Evolutionary conservation across 805 yeast species (phyloP).

Genomic region (Candida tallmaniae): DNA sequence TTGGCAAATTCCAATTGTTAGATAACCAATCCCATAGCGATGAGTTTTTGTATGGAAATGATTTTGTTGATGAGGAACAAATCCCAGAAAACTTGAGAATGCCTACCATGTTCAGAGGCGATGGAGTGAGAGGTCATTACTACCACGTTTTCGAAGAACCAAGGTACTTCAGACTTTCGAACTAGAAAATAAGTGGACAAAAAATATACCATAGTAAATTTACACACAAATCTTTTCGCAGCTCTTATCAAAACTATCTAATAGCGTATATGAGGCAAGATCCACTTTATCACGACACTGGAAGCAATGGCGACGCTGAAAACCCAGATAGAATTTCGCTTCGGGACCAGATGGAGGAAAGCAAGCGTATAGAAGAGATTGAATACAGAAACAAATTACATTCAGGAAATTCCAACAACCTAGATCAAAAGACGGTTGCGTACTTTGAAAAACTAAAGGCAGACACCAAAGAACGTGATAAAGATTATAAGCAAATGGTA

Average conservation of each 20-base stretch:
- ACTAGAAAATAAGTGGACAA: neutral
- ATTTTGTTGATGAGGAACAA: constrained; percentile 49
- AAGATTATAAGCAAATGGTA: constrained; percentile 19
- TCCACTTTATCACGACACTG: neutral
- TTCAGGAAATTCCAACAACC: constrained; percentile 34
- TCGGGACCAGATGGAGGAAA: constrained; percentile 38
- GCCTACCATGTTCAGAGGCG: constrained; percentile 78
- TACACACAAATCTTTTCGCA: too few relatives aligned
- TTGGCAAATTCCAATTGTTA: constrained; percentile 79
- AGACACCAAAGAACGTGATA: constrained; percentile 17
- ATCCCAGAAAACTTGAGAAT: constrained; percentile 64
- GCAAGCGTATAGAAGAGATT: constrained; percentile 33
- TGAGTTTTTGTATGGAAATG: constrained; percentile 49
- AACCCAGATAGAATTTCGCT: constrained; percentile 9
- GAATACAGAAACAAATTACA: constrained; percentile 27
- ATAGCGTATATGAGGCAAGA: neutral
- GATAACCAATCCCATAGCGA: constrained; percentile 27
- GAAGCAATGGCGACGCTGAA: neutral
- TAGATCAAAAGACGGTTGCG: constrained; percentile 31
- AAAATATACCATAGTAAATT: too few relatives aligned
- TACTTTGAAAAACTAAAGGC: constrained; percentile 27
- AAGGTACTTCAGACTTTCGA: constrained; percentile 52
- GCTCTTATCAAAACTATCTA: too few relatives aligned
- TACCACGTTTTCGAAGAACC: constrained; percentile 97
- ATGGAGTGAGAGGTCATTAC: constrained; percentile 89